Percentiles rank a stretch among this genome's conserved stretches.
phyloP scores from a whole-genome alignment of 1,284 basidiomycete genomes.

The Boletus coffeatus region DNA sequence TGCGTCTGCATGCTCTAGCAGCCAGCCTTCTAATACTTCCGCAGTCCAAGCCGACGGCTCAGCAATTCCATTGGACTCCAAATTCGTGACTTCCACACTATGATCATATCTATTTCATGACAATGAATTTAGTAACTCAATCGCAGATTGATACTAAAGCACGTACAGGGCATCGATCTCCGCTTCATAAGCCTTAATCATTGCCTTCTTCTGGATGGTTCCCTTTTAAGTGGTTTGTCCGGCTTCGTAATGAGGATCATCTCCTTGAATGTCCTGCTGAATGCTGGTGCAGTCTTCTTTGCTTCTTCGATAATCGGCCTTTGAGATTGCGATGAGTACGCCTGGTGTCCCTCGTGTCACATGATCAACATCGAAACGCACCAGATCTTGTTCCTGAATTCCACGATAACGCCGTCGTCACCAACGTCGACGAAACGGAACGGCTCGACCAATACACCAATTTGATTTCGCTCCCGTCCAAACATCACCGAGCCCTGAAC shows the following conservation, averaged over 20 bases:
- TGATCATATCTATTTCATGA: constrained; percentile 2
- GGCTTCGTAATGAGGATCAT: constrained; percentile 18
- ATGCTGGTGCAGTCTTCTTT: constrained; percentile 17
- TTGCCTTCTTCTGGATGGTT: constrained; percentile 16
- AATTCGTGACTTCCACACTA: neutral
- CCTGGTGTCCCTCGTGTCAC: no score
- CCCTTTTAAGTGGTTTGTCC: constrained; percentile 22
- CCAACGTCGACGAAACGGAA: no score
- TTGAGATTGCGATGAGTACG: neutral
- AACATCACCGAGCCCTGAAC: no score
- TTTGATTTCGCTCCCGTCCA: no score
- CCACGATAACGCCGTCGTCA: no score
- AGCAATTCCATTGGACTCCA: neutral
- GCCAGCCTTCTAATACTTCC: neutral
- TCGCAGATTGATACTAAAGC: no score
- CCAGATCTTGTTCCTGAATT: no score
- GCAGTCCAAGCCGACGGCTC: constrained; percentile 4
- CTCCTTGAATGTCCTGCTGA: constrained; percentile 25
- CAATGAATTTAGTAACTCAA: neutral
- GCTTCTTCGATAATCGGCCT: constrained; percentile 22
- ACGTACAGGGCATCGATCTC: constrained; percentile 23
- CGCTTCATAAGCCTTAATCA: constrained; percentile 12
- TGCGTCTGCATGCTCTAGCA: constrained; percentile 2
- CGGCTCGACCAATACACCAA: no score
- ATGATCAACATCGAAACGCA: no score